Percentiles rank a stretch among this genome's conserved stretches.
Evolutionary conservation across 345 rosid species (phyloP).

Genomic region (Rhizophora mangle): DNA sequence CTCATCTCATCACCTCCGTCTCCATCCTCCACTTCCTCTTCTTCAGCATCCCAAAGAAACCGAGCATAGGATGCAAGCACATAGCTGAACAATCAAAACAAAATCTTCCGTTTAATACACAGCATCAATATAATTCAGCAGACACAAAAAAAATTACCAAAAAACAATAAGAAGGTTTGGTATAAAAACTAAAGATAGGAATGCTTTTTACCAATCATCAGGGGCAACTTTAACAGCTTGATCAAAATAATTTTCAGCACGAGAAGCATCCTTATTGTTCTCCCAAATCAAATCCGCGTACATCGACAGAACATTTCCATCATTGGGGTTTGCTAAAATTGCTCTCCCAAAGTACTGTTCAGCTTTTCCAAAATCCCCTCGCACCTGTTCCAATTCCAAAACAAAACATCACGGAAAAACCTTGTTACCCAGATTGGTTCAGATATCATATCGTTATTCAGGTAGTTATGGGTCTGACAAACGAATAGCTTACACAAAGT

Average conservation of each 20-base stretch:
- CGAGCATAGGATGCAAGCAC: constrained; percentile 86
- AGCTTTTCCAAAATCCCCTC: constrained; percentile 58
- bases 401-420: background rate
- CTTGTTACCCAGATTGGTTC: background rate
- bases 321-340: constrained; percentile 57
- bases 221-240: constrained; percentile 84
- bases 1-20: constrained; percentile 25
- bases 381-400: constrained; percentile 48
- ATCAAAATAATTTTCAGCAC: constrained; percentile 73
- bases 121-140: constrained; percentile 2
- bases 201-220: constrained; percentile 61
- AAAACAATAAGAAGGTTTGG: background rate
- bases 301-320: constrained; percentile 75
- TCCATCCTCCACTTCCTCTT: constrained; percentile 43
- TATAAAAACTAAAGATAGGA: background rate
- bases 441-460: background rate
- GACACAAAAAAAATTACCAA: background rate
- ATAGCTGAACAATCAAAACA: constrained; percentile 38
- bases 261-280: constrained; percentile 56
- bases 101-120: background rate
- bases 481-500: too few relatives aligned
- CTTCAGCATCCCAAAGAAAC: constrained; percentile 89
- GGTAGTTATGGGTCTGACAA: too few relatives aligned
- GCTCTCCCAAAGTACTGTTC: constrained; percentile 87
- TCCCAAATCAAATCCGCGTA: constrained; percentile 83